Base-by-base conservation (phyloP, 305 asterid genomes). In the Petunia hybrid region DNA sequence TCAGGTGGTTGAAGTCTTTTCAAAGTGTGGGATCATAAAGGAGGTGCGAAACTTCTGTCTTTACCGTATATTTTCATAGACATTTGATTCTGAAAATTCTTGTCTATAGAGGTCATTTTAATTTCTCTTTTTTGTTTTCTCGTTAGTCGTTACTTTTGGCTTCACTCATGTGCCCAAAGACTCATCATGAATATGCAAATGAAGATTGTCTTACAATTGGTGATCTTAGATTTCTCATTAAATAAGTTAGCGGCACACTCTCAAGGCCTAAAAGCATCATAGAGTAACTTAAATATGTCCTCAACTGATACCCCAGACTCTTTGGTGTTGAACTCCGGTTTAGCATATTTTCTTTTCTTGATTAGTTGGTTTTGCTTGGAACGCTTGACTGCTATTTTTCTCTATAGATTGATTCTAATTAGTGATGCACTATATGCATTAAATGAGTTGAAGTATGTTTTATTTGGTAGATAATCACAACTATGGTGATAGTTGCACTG, bases 21-120 rank as follows among this genome's bases (percentile, higher is more conserved):
- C 97, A 40, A 96, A 92, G 89, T 96, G 97, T 70, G 98, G 99
- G 70, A 92, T 96, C 87, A 93, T 96, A 85, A 96, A 94, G 88
- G 98, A 92, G 97, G 98, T 96, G 85, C 48, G 86, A 31, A 55
- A 78, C 60, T 67, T 84, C 73, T 66, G 43, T 43, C 6, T 65
- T 8, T 55, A 61, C 43, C 46, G 65, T 42, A 61, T 64, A 45
- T 61, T 6, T 46, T 51, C 35, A 36, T 36, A 22, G 45, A 73
- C 6, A 51, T 73, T 73, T 71, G 62, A 71, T 48, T 73, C 12
- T 73, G 64, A 74, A 74, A 46, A 48, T 3, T 74, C 79, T 53
- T 36, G 38, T 51, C 35, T 38, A 9, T 74, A 14, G 13, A 53
- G 63, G 78, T 51, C 64, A 74, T 74, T 73, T 74, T 7, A 36